Base-by-base conservation (phyloP, 106 monocot genomes). In the Phalaenopsis equestris region DNA sequence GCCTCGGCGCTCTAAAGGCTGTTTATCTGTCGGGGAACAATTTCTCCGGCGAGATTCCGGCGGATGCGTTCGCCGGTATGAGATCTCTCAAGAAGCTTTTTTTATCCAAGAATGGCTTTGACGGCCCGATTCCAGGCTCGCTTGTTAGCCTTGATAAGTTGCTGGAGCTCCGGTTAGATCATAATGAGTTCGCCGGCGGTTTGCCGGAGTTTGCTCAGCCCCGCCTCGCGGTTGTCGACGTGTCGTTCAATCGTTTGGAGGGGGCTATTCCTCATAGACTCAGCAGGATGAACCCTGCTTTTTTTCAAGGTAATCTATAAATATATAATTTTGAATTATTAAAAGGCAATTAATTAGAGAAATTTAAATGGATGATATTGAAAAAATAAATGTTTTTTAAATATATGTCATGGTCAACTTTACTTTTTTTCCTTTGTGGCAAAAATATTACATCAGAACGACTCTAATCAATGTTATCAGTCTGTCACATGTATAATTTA, bases 1-100 rank as follows among this genome's bases (percentile, higher is more conserved):
- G 8, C 56, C 79, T 89, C 8, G 65, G 64, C 46, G 74, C 78
- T 24, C 76, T 89, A 12, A 79, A 86, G 77, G 21, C 81, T 30
- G 23, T 89, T 23, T 86, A 86, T 67, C 64, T 89, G 61, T 86
- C 89, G 4, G n/a, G 12, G 36, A 89, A 89, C 46, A 49, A 52
- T 36, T 75, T 90, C 38, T 80, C 89, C 3, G 87, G 89, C 41
- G 78, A 67, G 82, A 90, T 90, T 9, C 58, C 72, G 12, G 89
- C 77, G 56, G 80, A 41, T 47, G 78, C 42, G 42, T 90, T 90
- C 47, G 5, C 14, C 1, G 73, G 80, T 9, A 81, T 87, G 81
- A n/a, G 58, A 85, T 49, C 82, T 5, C 68, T 87, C 17, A 76
- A 72, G 42, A 83, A 58, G 24, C 55, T 87, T 8, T 77, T 76